Percentiles rank a stretch among this genome's conserved stretches.
phyloP scores from a whole-genome alignment of 345 rosid species.

The Citrus maxima region DNA sequence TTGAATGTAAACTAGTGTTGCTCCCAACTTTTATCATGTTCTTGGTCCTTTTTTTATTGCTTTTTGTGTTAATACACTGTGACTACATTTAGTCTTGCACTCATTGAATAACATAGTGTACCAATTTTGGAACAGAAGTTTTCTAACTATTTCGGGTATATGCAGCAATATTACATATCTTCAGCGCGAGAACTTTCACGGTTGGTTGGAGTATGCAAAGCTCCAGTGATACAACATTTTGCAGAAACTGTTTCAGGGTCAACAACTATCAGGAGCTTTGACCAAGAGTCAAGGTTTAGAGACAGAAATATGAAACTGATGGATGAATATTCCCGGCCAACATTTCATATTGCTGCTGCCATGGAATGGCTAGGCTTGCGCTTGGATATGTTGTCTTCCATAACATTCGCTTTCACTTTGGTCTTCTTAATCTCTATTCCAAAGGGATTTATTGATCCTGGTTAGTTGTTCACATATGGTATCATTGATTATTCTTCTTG shows the following conservation, averaged over 20 bases:
- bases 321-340: background rate
- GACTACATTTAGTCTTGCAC: background rate
- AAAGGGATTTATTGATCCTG: background rate
- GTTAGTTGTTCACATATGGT: background rate
- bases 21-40: background rate
- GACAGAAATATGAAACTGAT: background rate
- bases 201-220: constrained; percentile 12
- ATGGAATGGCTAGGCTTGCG: constrained; percentile 12
- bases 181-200: constrained; percentile 19
- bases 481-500: background rate
- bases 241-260: background rate
- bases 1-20: no score
- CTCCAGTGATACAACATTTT: constrained; percentile 18
- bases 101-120: background rate
- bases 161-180: constrained; percentile 68
- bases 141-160: constrained; percentile 21
- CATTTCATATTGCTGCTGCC: constrained; percentile 2
- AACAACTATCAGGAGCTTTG: constrained; percentile 7
- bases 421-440: constrained; percentile 2
- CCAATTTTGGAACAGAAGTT: constrained; percentile 1
- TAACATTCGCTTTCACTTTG: background rate
- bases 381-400: constrained; percentile 3
- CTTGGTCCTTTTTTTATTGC: background rate
- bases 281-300: background rate
- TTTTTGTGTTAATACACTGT: background rate